These are phyloP conservation scores for Citrus unshiu DNA, from an alignment of 345 rosid genomes.

Conservation along the genomic window DNA sequence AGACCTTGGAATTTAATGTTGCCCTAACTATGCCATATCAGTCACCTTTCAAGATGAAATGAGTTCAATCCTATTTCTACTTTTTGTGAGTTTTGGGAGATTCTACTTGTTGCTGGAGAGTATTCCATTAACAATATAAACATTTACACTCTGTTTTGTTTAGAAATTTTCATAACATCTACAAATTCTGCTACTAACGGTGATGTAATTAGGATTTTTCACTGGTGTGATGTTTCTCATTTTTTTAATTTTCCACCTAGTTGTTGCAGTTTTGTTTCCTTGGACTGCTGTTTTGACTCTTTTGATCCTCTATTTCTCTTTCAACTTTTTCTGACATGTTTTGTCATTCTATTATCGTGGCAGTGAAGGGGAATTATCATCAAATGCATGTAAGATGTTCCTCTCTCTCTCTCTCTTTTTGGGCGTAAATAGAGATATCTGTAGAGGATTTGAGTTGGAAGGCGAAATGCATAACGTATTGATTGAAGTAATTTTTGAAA, in stretches of 20 bases:
- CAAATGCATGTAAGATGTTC: constrained; percentile 69
- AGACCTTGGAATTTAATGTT: neutral
- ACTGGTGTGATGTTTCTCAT: neutral
- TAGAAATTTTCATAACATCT: neutral
- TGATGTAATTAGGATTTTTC: neutral
- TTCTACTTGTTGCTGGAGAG: neutral
- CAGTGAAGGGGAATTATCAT: constrained; percentile 85
- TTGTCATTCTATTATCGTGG: constrained; percentile 2
- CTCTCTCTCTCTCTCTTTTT: constrained; percentile 3
- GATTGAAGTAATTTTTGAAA: constrained; percentile 17
- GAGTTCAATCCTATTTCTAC: neutral
- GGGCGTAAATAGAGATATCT: constrained; percentile 12
- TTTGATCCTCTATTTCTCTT: constrained; percentile 1
- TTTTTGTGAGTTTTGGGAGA: neutral
- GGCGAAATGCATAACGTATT: constrained; percentile 10
- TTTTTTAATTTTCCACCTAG: neutral
- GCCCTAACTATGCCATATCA: neutral
- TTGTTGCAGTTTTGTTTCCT: neutral
- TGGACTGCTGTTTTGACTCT: constrained; percentile 11
- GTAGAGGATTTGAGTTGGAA: neutral
- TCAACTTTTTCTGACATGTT: neutral
- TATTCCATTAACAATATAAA: neutral
- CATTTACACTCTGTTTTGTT: neutral
- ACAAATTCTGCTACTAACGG: neutral
- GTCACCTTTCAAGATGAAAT: neutral